Base-by-base conservation (phyloP, 108 stramenopile genomes). In the Discostella stelligeroides region DNA sequence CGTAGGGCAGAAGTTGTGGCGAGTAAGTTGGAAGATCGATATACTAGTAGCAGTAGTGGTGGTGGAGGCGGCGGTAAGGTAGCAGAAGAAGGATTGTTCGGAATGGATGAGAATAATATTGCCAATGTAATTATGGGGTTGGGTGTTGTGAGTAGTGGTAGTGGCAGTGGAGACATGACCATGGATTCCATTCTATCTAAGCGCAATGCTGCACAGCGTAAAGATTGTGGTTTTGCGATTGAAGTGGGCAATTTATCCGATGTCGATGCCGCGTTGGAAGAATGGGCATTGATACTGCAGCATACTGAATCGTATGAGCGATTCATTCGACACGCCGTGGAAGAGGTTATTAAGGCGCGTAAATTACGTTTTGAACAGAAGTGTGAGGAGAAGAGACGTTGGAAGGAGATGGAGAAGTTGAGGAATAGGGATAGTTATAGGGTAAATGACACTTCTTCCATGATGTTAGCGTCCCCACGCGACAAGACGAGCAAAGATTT, bases 281-380 rank as follows among this genome's bases (percentile, higher is more conserved):
- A 95, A 83, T 84, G 87, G 39, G 96, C 94, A 14, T 61, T 94
- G 49, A 71, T 92, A 30, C 74, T 95, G 80, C 96, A 97, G 75
- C 92, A 95, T 73, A 91, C 92, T 18, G 95, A 96, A 87, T 91
- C 91, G 42, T 96, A 95, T 73, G 87, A 87, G 62, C 80, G 95
- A 18, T 96, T 96, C 71, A 72, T 96, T 29, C 82, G 84, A 17
- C 92, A 95, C 73, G 84, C 91, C 8, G 87, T 86, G 20, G 68
- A 78, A 20, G 92, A 95, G 68, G 86, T 91, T 48, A 81, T 84
- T 60, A 87, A 89, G 67, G 92, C 90, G 14, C 63, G 92, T 65
- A 72, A 79, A 20, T 29, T 90, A 53, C 79, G 92, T 14, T 57
- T 45, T 43, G 70, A 80, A 56, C 80, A 86, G 62, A 71, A 80